Base-by-base conservation (phyloP, 306 rosid species). In the Oxytropis ochrocephala region DNA sequence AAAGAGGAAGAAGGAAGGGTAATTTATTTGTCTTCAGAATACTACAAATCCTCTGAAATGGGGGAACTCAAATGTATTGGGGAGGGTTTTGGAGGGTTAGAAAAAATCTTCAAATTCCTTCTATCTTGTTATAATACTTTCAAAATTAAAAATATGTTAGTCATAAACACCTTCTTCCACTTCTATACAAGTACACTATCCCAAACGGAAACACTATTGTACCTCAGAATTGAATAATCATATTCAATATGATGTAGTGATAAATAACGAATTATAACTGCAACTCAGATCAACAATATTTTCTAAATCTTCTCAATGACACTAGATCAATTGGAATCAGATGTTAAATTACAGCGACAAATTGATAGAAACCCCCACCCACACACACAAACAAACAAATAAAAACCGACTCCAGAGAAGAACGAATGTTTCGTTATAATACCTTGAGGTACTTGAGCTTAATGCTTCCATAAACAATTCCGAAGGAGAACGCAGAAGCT, bases 361-460 rank as follows among this genome's bases (percentile, higher is more conserved):
- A 39, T 2, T 8, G 13, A 56, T 11, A 38, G 32, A 0, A 62
- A 17, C 2, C 17, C 55, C 24, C 17, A 24, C 5, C 4, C 43
- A 6, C 43, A n/a, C n/a, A n/a, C n/a, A n/a, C n/a, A n/a, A n/a
- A n/a, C n/a, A n/a, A n/a, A n/a, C n/a, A 38, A 9, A 38, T 10
- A 50, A 8, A 24, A 2, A 10, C 33, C n/a, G 35, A 19, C 7
- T 3, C 0, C 6, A 29, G 24, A 19, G 29, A 43, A 56, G 13
- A 11, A 18, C 0, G 4, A 8, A 21, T 6, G 55, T 68, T 48
- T 73, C 33, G 50, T 3, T 29, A 24, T 5, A 29, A 36, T 82
- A 92, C 98, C 97, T 88, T 77, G 29, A 90, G 94, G 69, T 54
- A 73, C 78, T 88, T 90, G 65, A 93, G 91, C 85, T 90, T 93